Percentiles rank a stretch among this genome's conserved stretches.
phyloP scores from a whole-genome alignment of 1,139 yeast species.

The Entelexis paramagnoliae region DNA sequence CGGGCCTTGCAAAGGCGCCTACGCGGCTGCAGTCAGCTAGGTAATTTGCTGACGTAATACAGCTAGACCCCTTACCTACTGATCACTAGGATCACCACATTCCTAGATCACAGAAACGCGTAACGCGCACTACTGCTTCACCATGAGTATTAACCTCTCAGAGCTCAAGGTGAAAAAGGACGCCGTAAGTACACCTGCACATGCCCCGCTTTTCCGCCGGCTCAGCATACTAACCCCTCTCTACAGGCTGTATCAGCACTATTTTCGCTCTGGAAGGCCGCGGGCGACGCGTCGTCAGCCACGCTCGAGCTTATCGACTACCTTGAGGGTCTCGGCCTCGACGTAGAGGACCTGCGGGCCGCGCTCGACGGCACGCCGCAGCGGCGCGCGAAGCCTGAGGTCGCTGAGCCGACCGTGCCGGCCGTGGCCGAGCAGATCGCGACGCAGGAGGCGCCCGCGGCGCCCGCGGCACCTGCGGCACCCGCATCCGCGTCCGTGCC shows the following conservation, averaged over 20 bases:
- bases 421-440: background rate
- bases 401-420: background rate
- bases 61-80: background rate
- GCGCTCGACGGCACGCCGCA: constrained; percentile 11
- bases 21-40: background rate
- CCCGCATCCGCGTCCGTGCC: too few species aligned
- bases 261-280: constrained; percentile 20
- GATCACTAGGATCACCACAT: background rate
- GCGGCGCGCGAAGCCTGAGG: background rate
- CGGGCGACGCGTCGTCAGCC: constrained; percentile 23
- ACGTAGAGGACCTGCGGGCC: constrained; percentile 16
- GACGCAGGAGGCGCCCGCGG: background rate
- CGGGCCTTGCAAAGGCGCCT: too few species aligned
- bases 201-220: background rate
- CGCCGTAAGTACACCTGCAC: constrained; percentile 18
- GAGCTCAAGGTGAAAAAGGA: constrained; percentile 22
- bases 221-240: constrained; percentile 14
- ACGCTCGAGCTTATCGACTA: constrained; percentile 19
- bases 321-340: constrained; percentile 18
- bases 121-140: background rate
- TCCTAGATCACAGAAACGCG: constrained; percentile 4
- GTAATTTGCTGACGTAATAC: background rate
- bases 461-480: background rate
- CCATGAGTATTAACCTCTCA: constrained; percentile 9
- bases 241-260: constrained; percentile 22